Base-by-base conservation (phyloP, 2,329 filamentous ascomycete genomes). In the Curvularia sp. region DNA sequence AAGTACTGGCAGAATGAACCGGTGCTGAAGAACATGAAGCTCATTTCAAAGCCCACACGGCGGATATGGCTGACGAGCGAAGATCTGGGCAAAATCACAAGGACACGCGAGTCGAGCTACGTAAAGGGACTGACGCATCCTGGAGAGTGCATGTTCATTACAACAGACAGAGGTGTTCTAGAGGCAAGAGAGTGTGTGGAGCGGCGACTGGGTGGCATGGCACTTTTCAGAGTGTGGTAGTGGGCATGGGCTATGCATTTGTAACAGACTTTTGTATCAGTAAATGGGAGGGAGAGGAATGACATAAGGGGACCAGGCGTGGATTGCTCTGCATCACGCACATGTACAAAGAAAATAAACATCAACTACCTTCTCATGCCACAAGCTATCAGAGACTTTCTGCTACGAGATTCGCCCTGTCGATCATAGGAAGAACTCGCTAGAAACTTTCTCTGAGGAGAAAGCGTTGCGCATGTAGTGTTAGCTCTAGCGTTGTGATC, bases 1-100 rank as follows among this genome's bases (percentile, higher is more conserved):
- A 97, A 97, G 81, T 97, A 97, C 84, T 91, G 86, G 86, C 88
- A 93, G 67, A 90, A 90, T 73, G 83, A 88, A 77, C 92, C 93
- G 5, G 92, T 97, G 22, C 79, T 97, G 66, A 83, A 82, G 62
- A 84, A 86, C 64, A 84, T 94, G 70, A 77, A 78, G 49, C 76
- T 89, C 72, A 82, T 96, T 60, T 89, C 86, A 71, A 94, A 89
- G 77, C 90, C 92, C 9, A 93, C 86, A 70, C 84, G 92, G 64
- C 79, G 87, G 67, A 85, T 96, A 74, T 89, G 84, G 67, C 82
- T 92, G 61, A 83, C 87, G 50, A 82, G 89, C 24, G 62, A 79
- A 15, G 85, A 88, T 47, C 77, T 97, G 60, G 83, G 84, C 43
- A 79, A 81, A 57, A 81, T 97, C 30, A 85, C 89, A 7, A 83